Percentiles rank a stretch among this genome's conserved stretches.
These are phyloP conservation scores for Silene vulgaris DNA, from an alignment of 179 eudicot species.

Conservation along the genomic window DNA sequence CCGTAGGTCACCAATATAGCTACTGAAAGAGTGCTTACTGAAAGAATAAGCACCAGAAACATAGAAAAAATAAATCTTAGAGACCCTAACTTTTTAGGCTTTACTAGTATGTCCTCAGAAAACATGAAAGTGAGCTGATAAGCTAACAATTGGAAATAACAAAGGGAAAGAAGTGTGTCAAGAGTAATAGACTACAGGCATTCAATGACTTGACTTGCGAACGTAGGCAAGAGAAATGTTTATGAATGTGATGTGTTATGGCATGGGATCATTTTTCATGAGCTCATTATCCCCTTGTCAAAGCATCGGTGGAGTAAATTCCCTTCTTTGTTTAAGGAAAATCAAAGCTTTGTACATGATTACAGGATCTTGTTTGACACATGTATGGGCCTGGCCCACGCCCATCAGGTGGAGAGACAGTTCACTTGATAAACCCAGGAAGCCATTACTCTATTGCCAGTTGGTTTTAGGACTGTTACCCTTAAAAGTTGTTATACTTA, in stretches of 20 bases:
- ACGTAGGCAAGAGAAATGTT: too few relatives aligned
- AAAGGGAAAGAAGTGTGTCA: neutral
- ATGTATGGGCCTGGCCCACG: too few relatives aligned
- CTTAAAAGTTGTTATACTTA: too few relatives aligned
- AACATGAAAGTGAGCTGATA: neutral
- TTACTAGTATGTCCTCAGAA: neutral
- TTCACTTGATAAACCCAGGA: neutral
- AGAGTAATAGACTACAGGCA: neutral
- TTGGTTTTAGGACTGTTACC: too few relatives aligned
- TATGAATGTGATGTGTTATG: neutral
- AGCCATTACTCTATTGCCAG: too few relatives aligned
- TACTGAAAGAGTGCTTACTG: neutral
- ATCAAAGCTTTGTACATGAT: neutral
- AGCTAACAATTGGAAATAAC: neutral
- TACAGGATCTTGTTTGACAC: neutral
- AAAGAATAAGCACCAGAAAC: neutral
- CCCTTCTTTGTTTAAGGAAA: neutral
- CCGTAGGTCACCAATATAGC: neutral
- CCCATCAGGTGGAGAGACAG: too few relatives aligned
- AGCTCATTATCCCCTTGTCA: neutral
- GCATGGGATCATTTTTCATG: neutral
- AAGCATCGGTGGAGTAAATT: neutral
- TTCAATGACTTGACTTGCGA: too few relatives aligned
- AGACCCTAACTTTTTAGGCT: constrained; percentile 1
- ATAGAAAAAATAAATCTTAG: neutral